phyloP scores from a whole-genome alignment of 2,329 filamentous ascomycete genomes.

The Xylaria sp. region DNA sequence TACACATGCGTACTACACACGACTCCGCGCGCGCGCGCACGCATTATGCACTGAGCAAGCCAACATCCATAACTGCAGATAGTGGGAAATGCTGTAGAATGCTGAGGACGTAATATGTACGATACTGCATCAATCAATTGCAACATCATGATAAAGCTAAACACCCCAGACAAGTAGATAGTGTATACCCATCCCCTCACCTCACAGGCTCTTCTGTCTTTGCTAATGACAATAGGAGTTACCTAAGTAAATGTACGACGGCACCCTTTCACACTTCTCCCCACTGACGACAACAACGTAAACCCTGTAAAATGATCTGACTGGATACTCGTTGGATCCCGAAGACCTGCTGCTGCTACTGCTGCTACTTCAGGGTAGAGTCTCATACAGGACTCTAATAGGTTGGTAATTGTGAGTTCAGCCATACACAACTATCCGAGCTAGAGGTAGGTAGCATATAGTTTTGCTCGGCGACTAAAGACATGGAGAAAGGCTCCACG shows the following conservation, averaged over 20 bases:
- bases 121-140: slow-evolving; percentile 14
- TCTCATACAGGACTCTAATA: slow-evolving; percentile 12
- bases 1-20: not conserved
- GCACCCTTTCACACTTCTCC: not conserved
- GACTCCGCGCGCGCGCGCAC: slow-evolving; percentile 10
- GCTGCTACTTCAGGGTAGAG: not conserved
- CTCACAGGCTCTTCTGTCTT: not conserved
- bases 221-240: slow-evolving; percentile 9
- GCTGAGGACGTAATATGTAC: not conserved
- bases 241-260: slow-evolving; percentile 21
- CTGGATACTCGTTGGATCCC: not conserved
- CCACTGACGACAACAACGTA: not conserved
- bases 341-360: not conserved
- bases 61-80: slow-evolving; percentile 4
- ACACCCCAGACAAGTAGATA: not conserved
- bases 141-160: slow-evolving; percentile 12
- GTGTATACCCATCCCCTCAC: not conserved
- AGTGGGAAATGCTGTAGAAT: slow-evolving; percentile 13
- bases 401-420: slow-evolving; percentile 3
- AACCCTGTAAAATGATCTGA: not conserved
- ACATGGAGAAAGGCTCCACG: not conserved
- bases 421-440: not conserved
- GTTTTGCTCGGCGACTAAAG: slow-evolving; percentile 3
- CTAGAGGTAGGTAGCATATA: slow-evolving; percentile 1
- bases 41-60: slow-evolving; percentile 22